Percentiles rank a stretch among this genome's conserved stretches.
These are phyloP conservation scores for Talaromyces sp. DNA, from an alignment of 2,329 filamentous ascomycete species.

Conservation along the genomic window DNA sequence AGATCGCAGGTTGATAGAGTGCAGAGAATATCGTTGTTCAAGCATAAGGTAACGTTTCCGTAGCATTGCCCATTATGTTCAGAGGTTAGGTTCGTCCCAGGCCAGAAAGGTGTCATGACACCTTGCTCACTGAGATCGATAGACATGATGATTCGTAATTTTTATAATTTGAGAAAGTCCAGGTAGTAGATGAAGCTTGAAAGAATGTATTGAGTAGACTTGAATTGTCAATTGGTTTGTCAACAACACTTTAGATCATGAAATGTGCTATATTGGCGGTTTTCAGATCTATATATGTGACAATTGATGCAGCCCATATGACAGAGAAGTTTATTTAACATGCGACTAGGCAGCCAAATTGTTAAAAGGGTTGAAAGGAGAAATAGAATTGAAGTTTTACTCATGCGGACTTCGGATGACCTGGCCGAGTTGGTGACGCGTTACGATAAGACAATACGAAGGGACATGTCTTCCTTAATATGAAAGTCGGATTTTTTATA, in stretches of 20 bases:
- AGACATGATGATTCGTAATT: background rate
- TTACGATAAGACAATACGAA: background rate
- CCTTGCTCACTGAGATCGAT: constrained; percentile 6
- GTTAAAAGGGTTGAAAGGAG: background rate
- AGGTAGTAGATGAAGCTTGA: no score
- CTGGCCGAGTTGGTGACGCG: background rate
- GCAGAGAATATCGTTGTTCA: background rate
- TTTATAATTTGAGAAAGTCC: background rate
- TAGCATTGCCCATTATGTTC: constrained; percentile 5
- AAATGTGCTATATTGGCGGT: background rate
- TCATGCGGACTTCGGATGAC: background rate
- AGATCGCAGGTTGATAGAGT: background rate
- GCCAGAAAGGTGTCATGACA: constrained; percentile 9
- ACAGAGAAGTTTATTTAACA: background rate
- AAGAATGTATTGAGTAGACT: background rate
- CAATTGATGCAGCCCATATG: background rate
- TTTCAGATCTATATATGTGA: background rate
- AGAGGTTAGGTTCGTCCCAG: constrained; percentile 7
- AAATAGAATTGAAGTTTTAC: background rate
- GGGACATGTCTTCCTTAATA: background rate
- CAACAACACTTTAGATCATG: background rate
- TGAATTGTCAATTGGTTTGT: background rate
- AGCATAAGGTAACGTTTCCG: background rate
- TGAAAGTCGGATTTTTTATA: background rate
- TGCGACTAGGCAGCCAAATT: constrained; percentile 4